Base-by-base conservation (phyloP, 1,139 yeast species). In the Kodamaea anthophila region DNA sequence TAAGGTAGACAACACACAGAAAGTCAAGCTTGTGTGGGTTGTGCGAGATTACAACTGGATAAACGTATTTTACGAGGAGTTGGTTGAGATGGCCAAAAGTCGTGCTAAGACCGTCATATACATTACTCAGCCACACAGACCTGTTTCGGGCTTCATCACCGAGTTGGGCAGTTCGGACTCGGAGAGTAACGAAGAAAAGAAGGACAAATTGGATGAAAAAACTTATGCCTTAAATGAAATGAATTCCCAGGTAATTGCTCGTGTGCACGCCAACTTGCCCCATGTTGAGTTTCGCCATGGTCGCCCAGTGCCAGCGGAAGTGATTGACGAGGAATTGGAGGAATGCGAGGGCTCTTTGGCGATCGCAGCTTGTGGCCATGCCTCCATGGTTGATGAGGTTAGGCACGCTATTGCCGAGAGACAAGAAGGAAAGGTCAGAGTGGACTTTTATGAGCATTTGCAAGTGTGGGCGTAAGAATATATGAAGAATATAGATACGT, bases 321-420 rank as follows among this genome's bases (percentile, higher is more conserved):
- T 60, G 6, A 56, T 64, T 2, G 36, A 39, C 14, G 29, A 40
- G 8, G 62, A 60, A 33, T 37, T 58, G 5, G 39, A 40, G 4
- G 57, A 51, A 24, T 47, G 61, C 5, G 30, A 35, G 3, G 64
- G 62, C 3, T 55, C 67, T 2, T 48, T 60, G 26, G 70, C 70
- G 1, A 60, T 72, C 30, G 53, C 68, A 4, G 49, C 70, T 4
- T 74, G 81, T 55, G 79, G 79, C 2, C 75, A 72, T 31, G 69
- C 74, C 9, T 34, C 44, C 4, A 62, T 74, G 71, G 75, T 72
- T 31, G 80, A 74, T 42, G 63, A 61, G 16, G 38, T 72, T 23
- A 54, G 80, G 30, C 46, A 55, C 26, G 34, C 45, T 9, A 58
- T 61, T 9, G 60, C 60, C 10, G 35, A 47, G 9, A 39, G 50